These are phyloP conservation scores for Yamadazyma songkhlaensis DNA, from an alignment of 1,139 yeast species.

Conservation along the genomic window DNA sequence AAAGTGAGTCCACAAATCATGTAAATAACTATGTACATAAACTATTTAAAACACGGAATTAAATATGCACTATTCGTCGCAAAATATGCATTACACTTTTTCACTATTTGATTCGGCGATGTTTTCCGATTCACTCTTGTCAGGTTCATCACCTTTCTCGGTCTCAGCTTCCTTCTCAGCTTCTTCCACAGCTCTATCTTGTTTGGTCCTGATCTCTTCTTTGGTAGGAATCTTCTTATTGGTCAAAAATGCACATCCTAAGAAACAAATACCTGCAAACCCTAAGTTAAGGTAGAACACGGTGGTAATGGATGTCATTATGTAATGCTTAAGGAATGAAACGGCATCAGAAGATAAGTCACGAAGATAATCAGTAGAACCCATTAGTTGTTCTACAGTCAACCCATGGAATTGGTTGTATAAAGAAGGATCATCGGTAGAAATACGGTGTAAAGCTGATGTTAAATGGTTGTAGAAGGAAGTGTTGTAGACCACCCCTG, in stretches of 20 bases:
- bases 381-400: conserved; percentile 15
- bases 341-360: conserved; percentile 23
- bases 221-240: conserved; percentile 27
- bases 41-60: too few relatives aligned
- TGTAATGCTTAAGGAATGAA: conserved; percentile 24
- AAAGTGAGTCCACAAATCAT: too few relatives aligned
- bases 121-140: too few relatives aligned
- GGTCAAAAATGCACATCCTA: conserved; percentile 22
- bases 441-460: conserved; percentile 15
- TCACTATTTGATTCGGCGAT: too few relatives aligned
- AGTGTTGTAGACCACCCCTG: conserved; percentile 33
- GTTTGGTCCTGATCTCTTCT: conserved; percentile 4
- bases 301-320: conserved; percentile 29
- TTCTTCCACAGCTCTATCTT: not conserved
- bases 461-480: conserved; percentile 20
- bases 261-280: conserved; percentile 20
- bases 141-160: too few relatives aligned
- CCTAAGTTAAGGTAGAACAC: conserved; percentile 33
- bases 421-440: conserved; percentile 14
- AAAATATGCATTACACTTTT: too few relatives aligned
- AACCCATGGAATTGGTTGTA: conserved; percentile 18
- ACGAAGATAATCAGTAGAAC: conserved; percentile 18
- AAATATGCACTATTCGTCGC: too few relatives aligned
- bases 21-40: too few relatives aligned
- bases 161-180: not conserved